phyloP scores from a whole-genome alignment of 1,139 yeast genomes.

The Fermentozyma sake region DNA sequence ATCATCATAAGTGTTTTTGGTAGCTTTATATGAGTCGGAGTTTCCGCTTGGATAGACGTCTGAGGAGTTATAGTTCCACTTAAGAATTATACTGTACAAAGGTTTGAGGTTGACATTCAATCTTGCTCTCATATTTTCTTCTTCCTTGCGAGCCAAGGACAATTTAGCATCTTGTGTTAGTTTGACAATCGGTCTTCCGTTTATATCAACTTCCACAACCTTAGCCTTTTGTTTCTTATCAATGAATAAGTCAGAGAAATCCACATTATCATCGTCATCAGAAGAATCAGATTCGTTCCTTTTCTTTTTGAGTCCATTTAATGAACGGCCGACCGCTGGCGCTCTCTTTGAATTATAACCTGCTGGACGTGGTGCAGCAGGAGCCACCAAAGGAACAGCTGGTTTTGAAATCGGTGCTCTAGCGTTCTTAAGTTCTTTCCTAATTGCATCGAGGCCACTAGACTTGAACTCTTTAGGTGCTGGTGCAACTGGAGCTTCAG shows the following conservation, averaged over 20 bases:
- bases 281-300: constrained; percentile 30
- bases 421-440: constrained; percentile 31
- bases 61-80: constrained; percentile 69
- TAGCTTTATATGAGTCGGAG: constrained; percentile 31
- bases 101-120: constrained; percentile 76
- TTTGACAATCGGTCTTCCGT: constrained; percentile 30
- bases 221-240: constrained; percentile 33
- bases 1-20: constrained; percentile 42
- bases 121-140: constrained; percentile 74
- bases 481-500: constrained; percentile 35
- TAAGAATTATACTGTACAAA: constrained; percentile 61
- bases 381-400: constrained; percentile 35
- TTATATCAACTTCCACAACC: constrained; percentile 35
- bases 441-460: constrained; percentile 35
- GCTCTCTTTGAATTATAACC: constrained; percentile 60
- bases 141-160: constrained; percentile 54
- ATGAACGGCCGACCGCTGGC: constrained; percentile 31
- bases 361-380: constrained; percentile 75
- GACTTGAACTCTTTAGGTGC: constrained; percentile 33
- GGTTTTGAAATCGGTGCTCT: constrained; percentile 16
- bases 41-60: constrained; percentile 53
- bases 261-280: constrained; percentile 31
- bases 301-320: constrained; percentile 27
- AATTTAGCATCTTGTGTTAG: constrained; percentile 10
- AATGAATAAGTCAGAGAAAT: constrained; percentile 39